Conservation (phyloP, 306 rosid species). For the Potentilla sterilis region DNA sequence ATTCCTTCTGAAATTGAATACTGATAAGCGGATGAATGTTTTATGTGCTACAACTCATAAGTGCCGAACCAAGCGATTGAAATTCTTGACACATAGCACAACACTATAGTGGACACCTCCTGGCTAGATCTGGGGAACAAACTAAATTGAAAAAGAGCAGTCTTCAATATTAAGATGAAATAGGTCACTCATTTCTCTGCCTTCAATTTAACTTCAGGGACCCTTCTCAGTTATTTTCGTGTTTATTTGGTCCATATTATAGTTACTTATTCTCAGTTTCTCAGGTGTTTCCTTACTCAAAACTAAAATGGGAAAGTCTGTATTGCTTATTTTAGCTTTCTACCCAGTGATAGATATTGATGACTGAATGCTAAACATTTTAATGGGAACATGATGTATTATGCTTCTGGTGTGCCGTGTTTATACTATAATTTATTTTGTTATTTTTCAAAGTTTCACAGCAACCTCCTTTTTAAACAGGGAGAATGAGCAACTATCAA, state of each 20-base stretch:
- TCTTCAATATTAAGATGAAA: background rate
- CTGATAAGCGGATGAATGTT: too few species aligned
- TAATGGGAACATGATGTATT: background rate
- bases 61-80: too few species aligned
- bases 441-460: background rate
- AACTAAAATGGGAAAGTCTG: background rate
- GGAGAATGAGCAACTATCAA: conserved; percentile 75
- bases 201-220: background rate
- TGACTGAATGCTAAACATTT: background rate
- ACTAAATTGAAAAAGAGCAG: background rate
- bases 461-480: conserved; percentile 22
- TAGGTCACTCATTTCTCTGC: background rate
- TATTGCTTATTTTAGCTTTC: background rate
- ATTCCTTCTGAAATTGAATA: too few species aligned
- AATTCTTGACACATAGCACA: too few species aligned
- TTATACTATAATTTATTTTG: background rate
- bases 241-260: background rate
- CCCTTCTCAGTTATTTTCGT: background rate
- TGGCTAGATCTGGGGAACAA: too few species aligned
- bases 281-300: background rate
- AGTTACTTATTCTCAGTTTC: background rate
- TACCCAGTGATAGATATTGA: background rate
- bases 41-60: too few species aligned
- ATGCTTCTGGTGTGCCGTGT: background rate
- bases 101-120: too few species aligned